Evolutionary conservation across 805 yeast genomes (phyloP), one percentile per base, ranked within the genome.

Genomic region (Dipodascus albidus): DNA sequence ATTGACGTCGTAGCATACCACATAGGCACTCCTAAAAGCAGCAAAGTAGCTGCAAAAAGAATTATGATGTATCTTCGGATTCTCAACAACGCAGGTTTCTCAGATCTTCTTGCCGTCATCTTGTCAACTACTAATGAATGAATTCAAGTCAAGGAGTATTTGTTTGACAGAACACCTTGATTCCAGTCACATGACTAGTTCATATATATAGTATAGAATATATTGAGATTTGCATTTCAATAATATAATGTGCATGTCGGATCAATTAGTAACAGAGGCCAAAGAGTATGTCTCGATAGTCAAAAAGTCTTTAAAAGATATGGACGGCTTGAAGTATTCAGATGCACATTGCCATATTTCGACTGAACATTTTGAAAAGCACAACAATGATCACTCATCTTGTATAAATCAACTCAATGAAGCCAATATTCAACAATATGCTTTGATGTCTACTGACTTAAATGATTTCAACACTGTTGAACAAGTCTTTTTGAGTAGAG

Each of bases 1-100:
- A 83, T 77, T 2, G 79, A 67, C 2, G 91, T 82, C 19, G 91
- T 82, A 23, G 60, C 55, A 35, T 69, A 60, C 80, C 85, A 84
- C 53, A 81, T 62, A 3, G 90, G 89, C 3, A 75, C 60, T 1
- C 85, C 88, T 20, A 80, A 56, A 1, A 68, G 49, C 3, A 64
- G 53, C 11, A 70, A 60, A 6, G 68, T 60, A 0, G 27, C 20
- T 17, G 44, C 49, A 23, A 35, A 47, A 17, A 23, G 3, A 4
- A 23, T 19, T 20, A 47, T 47, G 27, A 47, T 23, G 31, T 47
- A 47, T n/a, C 49, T 21, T 47, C 49, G 23, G n/a, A 27, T 47
- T 19, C n/a, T 38, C 20, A 38, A 27, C 11, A 27, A 6, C 33
- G 6, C 9, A 27, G 11, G 33, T 6, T 11, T 27, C 33, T 11